Conservation (phyloP, 179 eudicot genomes). For the Beta lomatogona region DNA sequence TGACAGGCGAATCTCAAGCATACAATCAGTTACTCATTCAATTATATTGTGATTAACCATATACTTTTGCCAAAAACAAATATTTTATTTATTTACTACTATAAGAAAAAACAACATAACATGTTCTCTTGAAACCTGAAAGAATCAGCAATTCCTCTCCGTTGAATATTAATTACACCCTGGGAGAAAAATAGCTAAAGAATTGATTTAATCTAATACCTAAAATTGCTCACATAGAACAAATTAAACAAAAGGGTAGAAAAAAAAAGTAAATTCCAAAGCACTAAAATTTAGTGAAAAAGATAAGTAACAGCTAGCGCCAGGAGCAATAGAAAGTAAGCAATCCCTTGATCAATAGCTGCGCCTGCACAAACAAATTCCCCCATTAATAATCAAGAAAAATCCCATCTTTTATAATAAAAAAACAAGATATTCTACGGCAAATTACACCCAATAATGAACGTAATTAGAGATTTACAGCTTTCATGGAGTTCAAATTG, state of each 20-base stretch:
- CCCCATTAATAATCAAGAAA: background rate
- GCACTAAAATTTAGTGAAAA: conserved; percentile 16
- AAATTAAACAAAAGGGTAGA: background rate
- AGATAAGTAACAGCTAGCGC: conserved; percentile 54
- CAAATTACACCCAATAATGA: background rate
- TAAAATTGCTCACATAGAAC: background rate
- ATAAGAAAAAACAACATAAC: background rate
- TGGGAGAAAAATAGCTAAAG: conserved; percentile 22
- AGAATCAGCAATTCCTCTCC: conserved; percentile 15
- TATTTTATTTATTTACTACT: conserved; percentile 11
- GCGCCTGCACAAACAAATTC: conserved; percentile 18
- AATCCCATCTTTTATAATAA: background rate
- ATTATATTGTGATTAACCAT: background rate
- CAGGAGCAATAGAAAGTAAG: conserved; percentile 42
- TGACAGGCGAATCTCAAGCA: background rate
- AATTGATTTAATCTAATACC: conserved; percentile 5
- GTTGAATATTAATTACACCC: background rate
- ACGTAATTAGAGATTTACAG: no score
- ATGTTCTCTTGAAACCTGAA: conserved; percentile 11
- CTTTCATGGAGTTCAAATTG: no score
- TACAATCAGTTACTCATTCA: background rate
- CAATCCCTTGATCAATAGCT: conserved; percentile 53
- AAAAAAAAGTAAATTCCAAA: background rate
- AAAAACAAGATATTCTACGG: background rate
- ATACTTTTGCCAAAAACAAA: background rate